A percentile compares a stretch with the other conserved stretches of the same genome.
Conservation (phyloP, 2,329 filamentous ascomycete species). For the Rhexocercosporidium sp. region DNA sequence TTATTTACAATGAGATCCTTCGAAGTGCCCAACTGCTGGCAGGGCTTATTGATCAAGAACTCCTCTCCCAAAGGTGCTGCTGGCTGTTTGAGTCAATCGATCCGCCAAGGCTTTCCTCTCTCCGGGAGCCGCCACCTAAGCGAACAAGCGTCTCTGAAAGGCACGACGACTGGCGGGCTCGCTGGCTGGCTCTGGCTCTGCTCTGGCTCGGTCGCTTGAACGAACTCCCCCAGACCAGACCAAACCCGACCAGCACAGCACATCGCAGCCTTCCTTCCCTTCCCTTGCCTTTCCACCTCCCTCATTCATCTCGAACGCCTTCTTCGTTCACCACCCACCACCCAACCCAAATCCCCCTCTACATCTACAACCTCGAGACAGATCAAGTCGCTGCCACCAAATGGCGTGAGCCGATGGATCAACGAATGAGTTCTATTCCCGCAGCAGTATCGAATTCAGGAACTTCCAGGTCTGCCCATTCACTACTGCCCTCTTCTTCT, state of each 20-base stretch:
- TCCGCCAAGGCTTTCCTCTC: background rate
- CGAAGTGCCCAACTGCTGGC: too few relatives aligned
- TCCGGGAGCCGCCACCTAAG: background rate
- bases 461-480: constrained; percentile 30
- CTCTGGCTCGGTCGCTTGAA: background rate
- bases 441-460: constrained; percentile 26
- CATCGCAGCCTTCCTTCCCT: constrained; percentile 3
- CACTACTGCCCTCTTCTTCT: constrained; percentile 26
- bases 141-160: background rate
- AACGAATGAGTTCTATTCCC: constrained; percentile 34
- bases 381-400: constrained; percentile 28
- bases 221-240: constrained; percentile 1
- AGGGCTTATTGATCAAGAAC: too few relatives aligned
- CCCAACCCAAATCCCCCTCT: background rate
- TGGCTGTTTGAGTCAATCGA: background rate
- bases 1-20: too few relatives aligned
- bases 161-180: background rate
- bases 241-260: background rate
- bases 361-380: background rate
- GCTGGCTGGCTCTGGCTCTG: too few relatives aligned
- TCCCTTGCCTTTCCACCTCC: background rate
- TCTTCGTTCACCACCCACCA: background rate
- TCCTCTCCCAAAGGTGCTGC: too few relatives aligned
- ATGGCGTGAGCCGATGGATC: constrained; percentile 37
- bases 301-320: background rate